These are phyloP conservation scores for Przewalskia tangutica DNA, from an alignment of 257 asterid species.

Conservation along the genomic window DNA sequence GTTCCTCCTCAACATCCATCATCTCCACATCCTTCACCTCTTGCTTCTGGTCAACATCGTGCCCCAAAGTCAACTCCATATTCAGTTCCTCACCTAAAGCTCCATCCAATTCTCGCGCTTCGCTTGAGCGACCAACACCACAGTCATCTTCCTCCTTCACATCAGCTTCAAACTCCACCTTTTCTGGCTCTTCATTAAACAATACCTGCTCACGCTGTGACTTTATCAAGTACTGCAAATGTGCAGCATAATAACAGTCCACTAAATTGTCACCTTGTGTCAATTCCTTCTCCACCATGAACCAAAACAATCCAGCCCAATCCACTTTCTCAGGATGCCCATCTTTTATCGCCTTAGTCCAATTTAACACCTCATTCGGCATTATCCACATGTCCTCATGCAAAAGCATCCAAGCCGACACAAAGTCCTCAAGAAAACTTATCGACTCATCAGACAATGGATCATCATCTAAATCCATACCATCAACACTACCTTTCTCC, in stretches of 20 bases:
- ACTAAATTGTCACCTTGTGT: slow-evolving; percentile 44
- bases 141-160: slow-evolving; percentile 11
- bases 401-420: slow-evolving; percentile 62
- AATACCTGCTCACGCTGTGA: slow-evolving; percentile 35
- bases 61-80: slow-evolving; percentile 69
- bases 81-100: slow-evolving; percentile 31
- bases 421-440: slow-evolving; percentile 36
- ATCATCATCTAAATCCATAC: slow-evolving; percentile 40
- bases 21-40: slow-evolving; percentile 26
- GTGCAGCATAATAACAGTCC: slow-evolving; percentile 76
- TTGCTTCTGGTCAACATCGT: slow-evolving; percentile 34
- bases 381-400: slow-evolving; percentile 74
- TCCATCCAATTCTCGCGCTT: slow-evolving; percentile 11
- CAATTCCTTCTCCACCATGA: slow-evolving; percentile 88
- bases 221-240: slow-evolving; percentile 69
- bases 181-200: slow-evolving; percentile 20
- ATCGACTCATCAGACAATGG: slow-evolving; percentile 38
- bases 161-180: slow-evolving; percentile 18
- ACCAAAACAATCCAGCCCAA: slow-evolving; percentile 79
- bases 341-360: slow-evolving; percentile 50
- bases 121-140: neutral
- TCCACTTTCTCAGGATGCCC: slow-evolving; percentile 87
- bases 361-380: slow-evolving; percentile 56
- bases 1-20: slow-evolving; percentile 43
- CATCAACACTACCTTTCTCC: slow-evolving; percentile 40